A percentile compares a stretch with the other conserved stretches of the same genome.
phyloP scores from a whole-genome alignment of 106 monocot genomes.

The Allium sativum region DNA sequence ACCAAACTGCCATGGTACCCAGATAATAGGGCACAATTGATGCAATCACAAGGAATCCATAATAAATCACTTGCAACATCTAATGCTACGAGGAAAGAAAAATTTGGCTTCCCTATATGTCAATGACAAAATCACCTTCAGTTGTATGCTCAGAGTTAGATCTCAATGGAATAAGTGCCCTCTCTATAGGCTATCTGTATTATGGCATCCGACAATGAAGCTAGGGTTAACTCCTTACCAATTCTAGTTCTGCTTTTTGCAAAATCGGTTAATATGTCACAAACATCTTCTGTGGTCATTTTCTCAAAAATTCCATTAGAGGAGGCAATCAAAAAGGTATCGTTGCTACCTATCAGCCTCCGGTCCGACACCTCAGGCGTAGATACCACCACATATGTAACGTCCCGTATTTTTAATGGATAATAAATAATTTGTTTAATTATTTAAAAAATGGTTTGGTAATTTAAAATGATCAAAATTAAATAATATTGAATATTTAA shows the following conservation, averaged over 20 bases:
- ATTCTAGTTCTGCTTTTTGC: slow-evolving; percentile 17
- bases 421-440: too few species aligned
- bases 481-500: too few species aligned
- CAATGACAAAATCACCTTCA: too few species aligned
- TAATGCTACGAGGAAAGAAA: too few species aligned
- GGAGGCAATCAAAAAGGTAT: slow-evolving; percentile 53
- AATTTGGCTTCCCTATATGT: too few species aligned
- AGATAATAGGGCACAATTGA: too few species aligned
- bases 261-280: slow-evolving; percentile 45
- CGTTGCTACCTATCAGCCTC: slow-evolving; percentile 48
- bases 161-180: slow-evolving; percentile 71
- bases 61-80: too few species aligned
- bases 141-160: background rate
- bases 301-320: slow-evolving; percentile 91
- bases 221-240: slow-evolving; percentile 4
- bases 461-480: too few species aligned
- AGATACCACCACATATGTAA: slow-evolving; percentile 78
- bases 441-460: too few species aligned
- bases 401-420: too few species aligned
- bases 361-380: slow-evolving; percentile 72
- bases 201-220: slow-evolving; percentile 46
- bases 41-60: too few species aligned
- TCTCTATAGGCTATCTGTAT: slow-evolving; percentile 51
- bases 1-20: too few species aligned
- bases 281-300: slow-evolving; percentile 65